Base-by-base conservation (phyloP, 352 stramenopile genomes). In the Pythium graminicola region DNA sequence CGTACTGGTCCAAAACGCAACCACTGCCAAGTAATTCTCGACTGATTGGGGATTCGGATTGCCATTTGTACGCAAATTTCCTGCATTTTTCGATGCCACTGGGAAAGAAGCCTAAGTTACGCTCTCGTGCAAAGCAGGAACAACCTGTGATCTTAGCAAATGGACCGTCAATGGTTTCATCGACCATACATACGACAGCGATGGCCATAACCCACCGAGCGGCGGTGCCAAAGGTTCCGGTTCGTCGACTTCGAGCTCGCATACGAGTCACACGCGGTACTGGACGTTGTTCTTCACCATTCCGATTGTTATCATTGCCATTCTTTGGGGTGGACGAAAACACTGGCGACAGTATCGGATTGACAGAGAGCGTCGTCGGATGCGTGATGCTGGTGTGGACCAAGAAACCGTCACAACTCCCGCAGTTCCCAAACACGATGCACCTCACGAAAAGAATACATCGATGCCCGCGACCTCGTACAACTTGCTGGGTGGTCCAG, bases 41-140 rank as follows among this genome's bases (percentile, higher is more conserved):
- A 39, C 27, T 8, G 39, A 38, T 19, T 50, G 44, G 44, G 24
- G 29, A 8, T 26, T 54, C 9, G 47, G 47, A 2, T n/a, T 35
- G 22, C 47, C 47, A 14, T 54, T 54, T 19, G 24, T 44, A 9
- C 47, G 47, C 33, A 45, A 36, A 14, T 54, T 54, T 22, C 47
- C 47, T 10, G 22, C 36, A 3, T 46, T 35, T n/a, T 54, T 54
- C 23, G 45, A 44, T 33, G 43, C 19, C 26, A 39, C 43, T 3
- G 35, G 20, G n/a, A 17, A 27, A 10, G 7, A n/a, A 6, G 16
- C 22, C 22, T 9, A n/a, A 26, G n/a, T 32, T n/a, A 54, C 47
- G 6, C 1, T 54, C 14, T 23, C 22, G 16, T 54, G 47, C 24
- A 19, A 54, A 32, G 13, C 23, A 3, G 38, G 26, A 6, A 27